A percentile compares a stretch with the other conserved stretches of the same genome.
Conservation (phyloP, 306 rosid species). For the Mucuna pruriens region DNA sequence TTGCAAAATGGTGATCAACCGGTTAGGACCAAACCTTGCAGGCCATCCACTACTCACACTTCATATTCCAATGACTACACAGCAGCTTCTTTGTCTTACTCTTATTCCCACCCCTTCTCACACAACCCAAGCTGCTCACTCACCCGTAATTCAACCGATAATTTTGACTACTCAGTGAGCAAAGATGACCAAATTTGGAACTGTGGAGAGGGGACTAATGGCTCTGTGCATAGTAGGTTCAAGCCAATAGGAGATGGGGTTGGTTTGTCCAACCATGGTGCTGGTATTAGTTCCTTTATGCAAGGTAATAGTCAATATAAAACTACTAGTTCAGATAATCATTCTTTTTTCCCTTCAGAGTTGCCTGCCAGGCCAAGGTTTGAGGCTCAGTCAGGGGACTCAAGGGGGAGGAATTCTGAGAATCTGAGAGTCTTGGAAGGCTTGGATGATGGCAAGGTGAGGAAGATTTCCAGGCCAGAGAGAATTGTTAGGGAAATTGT, state of each 20-base stretch:
- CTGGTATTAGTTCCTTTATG: slow-evolving; percentile 65
- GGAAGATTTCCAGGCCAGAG: slow-evolving; percentile 69
- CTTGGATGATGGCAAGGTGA: slow-evolving; percentile 60
- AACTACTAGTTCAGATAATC: slow-evolving; percentile 80
- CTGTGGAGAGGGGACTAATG: slow-evolving; percentile 98
- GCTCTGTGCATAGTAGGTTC: slow-evolving; percentile 97
- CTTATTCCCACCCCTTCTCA: slow-evolving; percentile 78
- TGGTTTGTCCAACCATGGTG: slow-evolving; percentile 68
- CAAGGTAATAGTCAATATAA: slow-evolving; percentile 68
- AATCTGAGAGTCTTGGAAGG: slow-evolving; percentile 67
- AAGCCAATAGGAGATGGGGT: slow-evolving; percentile 97
- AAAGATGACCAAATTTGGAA: slow-evolving; percentile 93
- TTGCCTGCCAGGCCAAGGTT: slow-evolving; percentile 83
- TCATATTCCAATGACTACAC: slow-evolving; percentile 82
- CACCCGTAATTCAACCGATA: slow-evolving; percentile 87
- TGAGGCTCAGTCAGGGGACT: slow-evolving; percentile 75
- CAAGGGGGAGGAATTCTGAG: slow-evolving; percentile 84
- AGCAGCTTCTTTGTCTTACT: slow-evolving; percentile 81
- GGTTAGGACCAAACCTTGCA: slow-evolving; percentile 53
- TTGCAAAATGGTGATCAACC: slow-evolving; percentile 65
- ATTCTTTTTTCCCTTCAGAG: slow-evolving; percentile 91
- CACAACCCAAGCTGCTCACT: slow-evolving; percentile 96
- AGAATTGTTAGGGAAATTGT: slow-evolving; percentile 68
- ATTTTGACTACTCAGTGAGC: slow-evolving; percentile 74
- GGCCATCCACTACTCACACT: slow-evolving; percentile 59